Evolutionary conservation across 2,329 filamentous ascomycete genomes (phyloP), one percentile per base, ranked within the genome.

Genomic region (Pseudocercospora cruenta): DNA sequence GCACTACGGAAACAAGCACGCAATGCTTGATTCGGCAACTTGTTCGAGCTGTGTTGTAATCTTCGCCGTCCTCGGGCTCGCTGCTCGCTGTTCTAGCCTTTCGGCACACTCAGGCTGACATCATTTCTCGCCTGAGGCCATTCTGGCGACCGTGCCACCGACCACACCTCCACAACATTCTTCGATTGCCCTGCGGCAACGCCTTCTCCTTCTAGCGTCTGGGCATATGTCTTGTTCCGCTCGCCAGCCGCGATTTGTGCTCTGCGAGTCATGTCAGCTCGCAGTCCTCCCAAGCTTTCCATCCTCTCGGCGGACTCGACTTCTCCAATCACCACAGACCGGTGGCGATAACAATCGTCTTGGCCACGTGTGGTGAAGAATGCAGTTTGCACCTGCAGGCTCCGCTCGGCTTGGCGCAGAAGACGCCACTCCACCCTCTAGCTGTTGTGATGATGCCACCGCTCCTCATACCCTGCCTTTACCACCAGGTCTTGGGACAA

Each of bases 181-280:
- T 53, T 53, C 47, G 2, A 51, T 31, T 10, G 51, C 51, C 22
- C 51, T 31, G 24, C 24, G 24, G 51, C 51, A 55, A 26, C 16
- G 53, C 53, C 47, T 51, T 28, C 51, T 55, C 51, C 51, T 58
- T 58, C 55, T 58, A 58, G 55, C 55, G 55, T 26, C 55, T 58
- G n/a, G 55, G 55, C 55, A 19, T 21, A 10, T 55, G 53, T 51
- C 47, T 51, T 24, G 22, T 51, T 51, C 47, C 19, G 47, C 47
- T 10, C 45, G 45, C 51, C 24, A 54, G 24, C 51, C 51, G 51
- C 24, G 21, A 24, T 10, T 26, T n/a, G 21, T 49, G 9, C 51
- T 55, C 26, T 55, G 26, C 51, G 26, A 14, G 21, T 55, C 24
- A 55, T 26, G 51, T 55, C 51, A 55, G 51, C 51, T 55, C 51